Evolutionary conservation across 768 basidiomycete genomes (phyloP).

Genomic region (Dentipellis sp.): DNA sequence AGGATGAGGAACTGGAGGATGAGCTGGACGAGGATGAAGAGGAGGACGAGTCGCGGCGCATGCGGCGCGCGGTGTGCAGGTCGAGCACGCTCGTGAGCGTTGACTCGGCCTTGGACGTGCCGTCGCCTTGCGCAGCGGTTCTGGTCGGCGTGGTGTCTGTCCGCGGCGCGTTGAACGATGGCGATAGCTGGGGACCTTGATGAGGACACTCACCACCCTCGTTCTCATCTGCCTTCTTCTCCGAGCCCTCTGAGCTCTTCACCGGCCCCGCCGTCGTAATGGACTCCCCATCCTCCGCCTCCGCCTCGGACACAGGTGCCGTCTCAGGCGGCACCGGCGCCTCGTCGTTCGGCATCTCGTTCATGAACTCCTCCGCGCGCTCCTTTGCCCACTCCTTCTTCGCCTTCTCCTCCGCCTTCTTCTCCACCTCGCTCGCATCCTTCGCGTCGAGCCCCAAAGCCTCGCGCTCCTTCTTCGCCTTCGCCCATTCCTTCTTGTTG

Average conservation of each 20-base stretch:
- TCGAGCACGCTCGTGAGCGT: conserved; percentile 47
- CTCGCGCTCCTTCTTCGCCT: not conserved
- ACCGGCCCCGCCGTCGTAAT: not conserved
- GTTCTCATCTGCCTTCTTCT: not conserved
- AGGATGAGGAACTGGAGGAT: conserved; percentile 2
- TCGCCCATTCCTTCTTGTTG: conserved; percentile 30
- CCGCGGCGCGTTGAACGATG: not conserved
- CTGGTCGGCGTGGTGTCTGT: not conserved
- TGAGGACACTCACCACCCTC: too few relatives aligned
- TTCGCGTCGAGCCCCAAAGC: not conserved
- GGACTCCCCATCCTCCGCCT: not conserved
- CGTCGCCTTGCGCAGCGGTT: not conserved
- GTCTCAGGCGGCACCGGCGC: conserved; percentile 1
- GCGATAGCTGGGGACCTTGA: too few relatives aligned
- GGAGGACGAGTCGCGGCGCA: conserved; percentile 31
- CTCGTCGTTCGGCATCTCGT: conserved; percentile 37
- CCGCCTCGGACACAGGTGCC: not conserved
- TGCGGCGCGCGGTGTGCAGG: conserved; percentile 61
- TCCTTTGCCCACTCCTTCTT: conserved; percentile 38
- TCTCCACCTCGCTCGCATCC: not conserved
- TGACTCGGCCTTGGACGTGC: not conserved
- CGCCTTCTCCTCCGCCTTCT: not conserved
- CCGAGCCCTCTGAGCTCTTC: not conserved
- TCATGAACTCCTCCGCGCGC: conserved; percentile 40
- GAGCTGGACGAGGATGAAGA: not conserved